Base-by-base conservation (phyloP, 176 grass and related monocot species). In the Poa pratensis region DNA sequence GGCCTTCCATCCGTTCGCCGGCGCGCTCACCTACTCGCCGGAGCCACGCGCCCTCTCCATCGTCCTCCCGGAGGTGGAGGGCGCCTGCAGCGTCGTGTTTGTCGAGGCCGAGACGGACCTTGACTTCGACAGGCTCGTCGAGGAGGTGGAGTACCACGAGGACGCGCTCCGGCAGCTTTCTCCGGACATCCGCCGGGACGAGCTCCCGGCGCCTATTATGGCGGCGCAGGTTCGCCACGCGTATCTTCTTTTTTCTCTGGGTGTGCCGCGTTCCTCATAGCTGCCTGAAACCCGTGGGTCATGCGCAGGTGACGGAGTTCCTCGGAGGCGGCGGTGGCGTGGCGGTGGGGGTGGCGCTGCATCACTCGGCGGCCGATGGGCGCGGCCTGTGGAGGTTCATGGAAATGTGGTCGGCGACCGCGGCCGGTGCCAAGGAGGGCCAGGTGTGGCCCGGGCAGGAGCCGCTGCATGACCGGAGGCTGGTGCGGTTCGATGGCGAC, bases 241-340 rank as follows among this genome's bases (percentile, higher is more conserved):
- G 8, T 9, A 14, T 13, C 11, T 26, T 61, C n/a, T 12, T 61
- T 0, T 39, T 20, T 16, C n/a, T 8, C 13, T 42, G 14, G 2
- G 14, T 42, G 20, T 20, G 22, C 57, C 10, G 30, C 9, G 52
- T 8, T 40, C 3, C 39, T 40, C 11, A 77, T 12, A 23, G 3
- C 43, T 45, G 43, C 43, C 40, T 22, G 42, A 13, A 22, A 69
- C 35, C 26, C 10, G 18, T 53, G 19, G 12, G 46, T 61, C 9
- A 2, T 45, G 20, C 9, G 9, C 77, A 89, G 87, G 82, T 89
- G 69, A 89, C 69, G 19, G 87, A 85, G 37, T 89, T 89, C 18
- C 20, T 50, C 48, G 68, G 46, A 6, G 81, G 64, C 3, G 20
- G 5, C 15, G 61, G 74, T 3, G 81, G 82, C 49, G 42, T 80